A percentile compares a stretch with the other conserved stretches of the same genome.
These are phyloP conservation scores for Pilatotrama ljubarskyi DNA, from an alignment of 768 basidiomycete species.

Conservation along the genomic window DNA sequence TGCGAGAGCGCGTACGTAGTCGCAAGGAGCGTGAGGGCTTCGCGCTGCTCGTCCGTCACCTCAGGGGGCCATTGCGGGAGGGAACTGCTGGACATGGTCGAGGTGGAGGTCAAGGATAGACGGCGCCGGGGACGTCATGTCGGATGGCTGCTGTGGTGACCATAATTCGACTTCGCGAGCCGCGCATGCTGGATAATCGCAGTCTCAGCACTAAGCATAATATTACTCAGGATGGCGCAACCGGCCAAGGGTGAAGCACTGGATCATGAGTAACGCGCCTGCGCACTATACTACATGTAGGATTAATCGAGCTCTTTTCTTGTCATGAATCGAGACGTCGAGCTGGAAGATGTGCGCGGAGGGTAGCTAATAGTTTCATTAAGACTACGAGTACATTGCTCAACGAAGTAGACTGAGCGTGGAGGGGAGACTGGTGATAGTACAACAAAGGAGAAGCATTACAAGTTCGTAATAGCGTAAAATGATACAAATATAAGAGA, in stretches of 20 bases:
- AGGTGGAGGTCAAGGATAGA: neutral
- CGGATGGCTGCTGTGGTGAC: neutral
- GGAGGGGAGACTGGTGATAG: neutral
- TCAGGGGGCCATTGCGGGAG: conserved; percentile 68
- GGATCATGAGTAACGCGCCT: too few relatives aligned
- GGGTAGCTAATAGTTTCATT: too few relatives aligned
- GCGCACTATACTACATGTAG: too few relatives aligned
- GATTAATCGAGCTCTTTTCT: too few relatives aligned
- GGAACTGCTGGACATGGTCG: conserved; percentile 9
- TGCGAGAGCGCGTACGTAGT: conserved; percentile 84
- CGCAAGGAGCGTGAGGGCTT: conserved; percentile 61
- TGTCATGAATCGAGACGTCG: too few relatives aligned
- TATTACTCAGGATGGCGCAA: conserved; percentile 7
- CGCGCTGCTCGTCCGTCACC: conserved; percentile 57
- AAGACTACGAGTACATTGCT: neutral
- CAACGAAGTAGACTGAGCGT: neutral
- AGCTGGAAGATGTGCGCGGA: too few relatives aligned
- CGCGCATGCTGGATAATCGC: neutral
- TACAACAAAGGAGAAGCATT: neutral
- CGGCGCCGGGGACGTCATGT: neutral
- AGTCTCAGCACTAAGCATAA: neutral
- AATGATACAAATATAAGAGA: neutral
- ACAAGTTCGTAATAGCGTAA: neutral
- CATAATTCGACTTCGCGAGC: neutral
- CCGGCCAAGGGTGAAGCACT: neutral